Conservation (phyloP, 805 yeast species). For the Torulaspora delbrueckii region DNA sequence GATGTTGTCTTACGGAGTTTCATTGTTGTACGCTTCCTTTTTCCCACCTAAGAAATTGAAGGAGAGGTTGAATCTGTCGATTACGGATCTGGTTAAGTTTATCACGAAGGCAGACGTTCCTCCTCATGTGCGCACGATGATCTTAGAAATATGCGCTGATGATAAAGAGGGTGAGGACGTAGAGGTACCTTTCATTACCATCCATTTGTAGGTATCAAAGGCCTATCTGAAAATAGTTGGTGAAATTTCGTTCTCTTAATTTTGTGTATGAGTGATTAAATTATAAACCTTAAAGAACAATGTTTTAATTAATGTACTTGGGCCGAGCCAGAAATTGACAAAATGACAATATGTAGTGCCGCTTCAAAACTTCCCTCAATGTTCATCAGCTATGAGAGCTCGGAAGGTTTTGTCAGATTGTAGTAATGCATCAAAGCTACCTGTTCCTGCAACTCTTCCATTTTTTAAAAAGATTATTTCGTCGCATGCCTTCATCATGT, state of each 20-base stretch:
- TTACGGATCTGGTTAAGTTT: conserved; percentile 73
- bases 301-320: too few relatives aligned
- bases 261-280: background rate
- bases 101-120: conserved; percentile 83
- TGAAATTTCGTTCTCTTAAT: background rate
- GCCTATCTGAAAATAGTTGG: background rate
- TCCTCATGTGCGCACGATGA: conserved; percentile 65
- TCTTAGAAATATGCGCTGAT: conserved; percentile 88
- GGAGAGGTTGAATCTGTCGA: conserved; percentile 62
- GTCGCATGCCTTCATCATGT: conserved; percentile 57
- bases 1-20: conserved; percentile 89
- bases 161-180: conserved; percentile 92
- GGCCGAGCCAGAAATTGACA: background rate
- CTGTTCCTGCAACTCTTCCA: conserved; percentile 48
- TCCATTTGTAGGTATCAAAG: conserved; percentile 38
- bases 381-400: background rate
- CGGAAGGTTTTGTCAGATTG: background rate
- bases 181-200: conserved; percentile 82
- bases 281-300: conserved; percentile 1
- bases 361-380: background rate
- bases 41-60: conserved; percentile 86
- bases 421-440: conserved; percentile 34
- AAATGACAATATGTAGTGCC: background rate
- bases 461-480: conserved; percentile 44
- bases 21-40: conserved; percentile 86